phyloP scores from a whole-genome alignment of 73 alveolate species.

The Symbiodinium pilosum region DNA sequence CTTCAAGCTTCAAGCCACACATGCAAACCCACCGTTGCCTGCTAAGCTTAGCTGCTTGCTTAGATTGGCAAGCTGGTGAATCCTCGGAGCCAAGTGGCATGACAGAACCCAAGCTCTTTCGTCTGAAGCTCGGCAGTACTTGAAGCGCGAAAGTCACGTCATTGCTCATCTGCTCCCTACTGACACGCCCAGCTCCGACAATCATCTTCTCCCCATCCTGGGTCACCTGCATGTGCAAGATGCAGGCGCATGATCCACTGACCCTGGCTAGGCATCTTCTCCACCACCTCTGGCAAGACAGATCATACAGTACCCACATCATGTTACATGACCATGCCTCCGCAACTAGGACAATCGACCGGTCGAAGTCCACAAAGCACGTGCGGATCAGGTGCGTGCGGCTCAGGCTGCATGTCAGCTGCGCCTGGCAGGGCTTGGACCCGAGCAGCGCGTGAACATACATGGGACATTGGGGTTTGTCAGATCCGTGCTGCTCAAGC shows the following conservation, averaged over 20 bases:
- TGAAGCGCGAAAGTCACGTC: slow-evolving; percentile 76
- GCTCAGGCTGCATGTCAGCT: slow-evolving; percentile 26
- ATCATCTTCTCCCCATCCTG: slow-evolving; percentile 37
- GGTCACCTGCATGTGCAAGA: too few relatives aligned
- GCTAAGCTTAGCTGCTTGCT: not conserved
- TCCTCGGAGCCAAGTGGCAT: not conserved
- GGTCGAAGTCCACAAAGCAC: slow-evolving; percentile 84
- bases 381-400: slow-evolving; percentile 82
- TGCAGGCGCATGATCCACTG: too few relatives aligned
- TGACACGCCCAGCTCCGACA: slow-evolving; percentile 80
- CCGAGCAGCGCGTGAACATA: too few relatives aligned
- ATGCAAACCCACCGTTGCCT: not conserved
- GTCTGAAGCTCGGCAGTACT: not conserved
- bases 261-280: too few relatives aligned
- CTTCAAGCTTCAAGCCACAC: not conserved
- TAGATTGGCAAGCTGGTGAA: not conserved
- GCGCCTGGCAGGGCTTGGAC: not conserved
- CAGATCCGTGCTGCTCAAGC: too few relatives aligned
- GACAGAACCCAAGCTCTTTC: not conserved
- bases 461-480: too few relatives aligned
- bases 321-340: not conserved
- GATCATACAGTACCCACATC: not conserved
- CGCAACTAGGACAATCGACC: slow-evolving; percentile 80
- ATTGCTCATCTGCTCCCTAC: slow-evolving; percentile 64
- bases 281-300: too few relatives aligned